Evolutionary conservation across 1,284 basidiomycete genomes (phyloP), one percentile per base, ranked within the genome.

Genomic region (Marasmius fiardii): DNA sequence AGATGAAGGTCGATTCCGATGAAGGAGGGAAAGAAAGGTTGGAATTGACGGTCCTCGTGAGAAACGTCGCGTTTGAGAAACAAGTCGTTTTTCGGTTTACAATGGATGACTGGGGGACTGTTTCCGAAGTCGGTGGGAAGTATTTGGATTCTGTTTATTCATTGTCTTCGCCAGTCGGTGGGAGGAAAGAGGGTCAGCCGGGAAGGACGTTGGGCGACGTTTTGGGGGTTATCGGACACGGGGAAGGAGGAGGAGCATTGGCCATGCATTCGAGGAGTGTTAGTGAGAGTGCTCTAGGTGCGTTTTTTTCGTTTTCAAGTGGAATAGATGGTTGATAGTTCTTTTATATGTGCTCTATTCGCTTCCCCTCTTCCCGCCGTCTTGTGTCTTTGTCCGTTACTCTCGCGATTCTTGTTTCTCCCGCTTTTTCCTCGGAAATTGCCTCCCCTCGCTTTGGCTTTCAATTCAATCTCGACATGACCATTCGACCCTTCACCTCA

Each of bases 61-160:
- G 87, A 63, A 97, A 97, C 69, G 62, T 95, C 50, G 77, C 91
- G 0, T 98, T 92, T 64, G 86, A 93, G 69, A 98, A 98, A 72
- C 81, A 82, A 61, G 88, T 98, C 52, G 86, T 83, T 1, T 81
- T 96, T 0, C 81, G 95, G 12, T 98, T 96, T 71, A 98, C 95
- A 1, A 77, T 95, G 52, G 95, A 98, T 70, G 85, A 90, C 58
- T 98, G 95, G 95, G 84, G 90, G 62, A 98, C 95, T 1, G 92
- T 92, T 1, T 90, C 86, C 51, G 95, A 98, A 70, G 93, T 97
- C 18, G 76, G 80, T 26, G 89, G 84, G 14, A 78, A 79, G 33
- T 82, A 87, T 67, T 61, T 86, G 43, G 51, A 47, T 45, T 26
- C 31, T 33, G 37, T 52, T 26, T 33, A 33, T 39, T n/a, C 45